These are phyloP conservation scores for Akebia trifoliata DNA, from an alignment of 164 flowering plant genomes.

Conservation along the genomic window DNA sequence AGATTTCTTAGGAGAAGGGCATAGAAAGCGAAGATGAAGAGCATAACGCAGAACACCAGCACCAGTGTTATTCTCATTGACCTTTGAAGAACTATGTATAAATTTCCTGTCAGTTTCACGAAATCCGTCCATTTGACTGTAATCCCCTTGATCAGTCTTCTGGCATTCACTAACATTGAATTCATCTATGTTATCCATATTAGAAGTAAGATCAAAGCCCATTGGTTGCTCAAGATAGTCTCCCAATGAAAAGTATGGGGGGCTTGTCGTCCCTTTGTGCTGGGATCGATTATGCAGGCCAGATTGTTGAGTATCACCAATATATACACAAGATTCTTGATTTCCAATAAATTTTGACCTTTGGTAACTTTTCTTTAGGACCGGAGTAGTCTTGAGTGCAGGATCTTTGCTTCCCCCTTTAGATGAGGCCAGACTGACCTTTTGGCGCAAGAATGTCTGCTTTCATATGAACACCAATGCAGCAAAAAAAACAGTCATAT, in stretches of 20 bases:
- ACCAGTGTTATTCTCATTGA: constrained; percentile 40
- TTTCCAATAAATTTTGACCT: constrained; percentile 16
- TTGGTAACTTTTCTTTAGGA: constrained; percentile 14
- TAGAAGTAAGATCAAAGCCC: constrained; percentile 3
- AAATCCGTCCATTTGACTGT: constrained; percentile 18
- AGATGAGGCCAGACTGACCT: constrained; percentile 58
- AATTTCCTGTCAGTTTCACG: constrained; percentile 30
- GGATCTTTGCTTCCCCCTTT: constrained; percentile 24
- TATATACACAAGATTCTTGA: constrained; percentile 24
- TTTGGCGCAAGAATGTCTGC: constrained; percentile 91
- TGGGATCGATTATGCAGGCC: constrained; percentile 15
- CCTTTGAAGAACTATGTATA: constrained; percentile 38
- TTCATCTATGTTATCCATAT: not conserved
- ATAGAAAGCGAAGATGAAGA: constrained; percentile 81
- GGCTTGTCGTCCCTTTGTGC: constrained; percentile 6
- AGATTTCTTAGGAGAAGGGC: constrained; percentile 52
- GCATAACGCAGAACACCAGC: constrained; percentile 87
- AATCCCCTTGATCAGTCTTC: constrained; percentile 18
- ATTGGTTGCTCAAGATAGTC: constrained; percentile 8
- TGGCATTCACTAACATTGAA: constrained; percentile 11
- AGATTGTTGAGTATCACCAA: constrained; percentile 10
- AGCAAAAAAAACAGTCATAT: not conserved
- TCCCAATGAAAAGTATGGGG: constrained; percentile 11
- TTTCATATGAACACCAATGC: constrained; percentile 6
- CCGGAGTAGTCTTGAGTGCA: constrained; percentile 16